These are phyloP conservation scores for Candida ficus DNA, from an alignment of 805 yeast genomes.

Conservation along the genomic window DNA sequence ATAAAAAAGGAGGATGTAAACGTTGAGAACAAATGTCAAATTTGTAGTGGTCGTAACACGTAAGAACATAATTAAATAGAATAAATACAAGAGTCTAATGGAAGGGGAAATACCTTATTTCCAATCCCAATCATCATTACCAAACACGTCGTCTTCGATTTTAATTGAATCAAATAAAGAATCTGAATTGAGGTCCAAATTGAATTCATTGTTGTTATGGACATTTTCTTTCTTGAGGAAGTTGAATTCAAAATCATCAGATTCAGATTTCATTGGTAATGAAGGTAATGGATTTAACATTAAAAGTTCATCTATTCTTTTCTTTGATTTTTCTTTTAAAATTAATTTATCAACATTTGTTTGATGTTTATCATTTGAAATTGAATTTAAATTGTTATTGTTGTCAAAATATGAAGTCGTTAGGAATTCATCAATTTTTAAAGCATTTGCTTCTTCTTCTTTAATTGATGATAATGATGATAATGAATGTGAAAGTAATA, in stretches of 20 bases:
- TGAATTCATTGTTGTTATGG: neutral
- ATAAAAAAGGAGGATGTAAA: too few relatives aligned
- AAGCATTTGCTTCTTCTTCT: slow-evolving; percentile 17
- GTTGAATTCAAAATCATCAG: slow-evolving; percentile 20
- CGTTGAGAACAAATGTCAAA: too few relatives aligned
- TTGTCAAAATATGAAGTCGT: slow-evolving; percentile 21
- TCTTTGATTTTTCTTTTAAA: neutral
- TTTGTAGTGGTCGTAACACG: too few relatives aligned
- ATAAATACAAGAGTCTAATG: neutral
- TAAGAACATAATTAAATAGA: neutral
- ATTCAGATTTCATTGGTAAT: slow-evolving; percentile 8
- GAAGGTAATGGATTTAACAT: slow-evolving; percentile 7
- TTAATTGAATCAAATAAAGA: slow-evolving; percentile 12
- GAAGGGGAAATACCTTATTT: slow-evolving; percentile 1
- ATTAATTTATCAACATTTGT: slow-evolving; percentile 3
- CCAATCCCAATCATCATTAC: slow-evolving; percentile 19
- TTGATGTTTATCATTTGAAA: slow-evolving; percentile 1
- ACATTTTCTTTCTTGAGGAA: slow-evolving; percentile 19
- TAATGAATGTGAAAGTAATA: slow-evolving; percentile 7
- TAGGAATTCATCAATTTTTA: slow-evolving; percentile 23
- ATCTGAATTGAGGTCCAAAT: slow-evolving; percentile 8
- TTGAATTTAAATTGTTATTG: neutral
- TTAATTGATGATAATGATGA: slow-evolving; percentile 18
- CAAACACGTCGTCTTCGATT: slow-evolving; percentile 10
- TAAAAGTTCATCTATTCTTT: neutral